Evolutionary conservation across 768 basidiomycete species (phyloP).

Genomic region (Daedalea quercina): DNA sequence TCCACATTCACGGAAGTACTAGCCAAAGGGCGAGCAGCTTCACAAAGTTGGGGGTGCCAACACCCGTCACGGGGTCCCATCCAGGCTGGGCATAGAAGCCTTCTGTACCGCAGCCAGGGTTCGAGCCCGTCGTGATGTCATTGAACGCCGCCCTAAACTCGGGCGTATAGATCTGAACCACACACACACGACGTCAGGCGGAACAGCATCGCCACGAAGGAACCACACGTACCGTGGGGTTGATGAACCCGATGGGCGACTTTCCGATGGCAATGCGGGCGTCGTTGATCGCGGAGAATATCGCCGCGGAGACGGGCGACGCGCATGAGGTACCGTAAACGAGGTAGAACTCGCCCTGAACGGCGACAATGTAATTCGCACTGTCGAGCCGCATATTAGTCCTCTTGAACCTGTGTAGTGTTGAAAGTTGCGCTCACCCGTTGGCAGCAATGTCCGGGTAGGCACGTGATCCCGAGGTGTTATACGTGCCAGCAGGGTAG

Average conservation of each 20-base stretch:
- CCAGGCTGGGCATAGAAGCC: constrained; percentile 26
- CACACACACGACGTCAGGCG: neutral
- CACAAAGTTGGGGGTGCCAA: constrained; percentile 27
- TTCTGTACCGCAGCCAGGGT: constrained; percentile 30
- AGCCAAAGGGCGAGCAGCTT: constrained; percentile 10
- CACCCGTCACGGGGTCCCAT: constrained; percentile 31
- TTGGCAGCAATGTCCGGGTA: constrained; percentile 29
- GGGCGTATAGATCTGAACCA: constrained; percentile 13
- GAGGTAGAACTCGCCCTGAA: constrained; percentile 24
- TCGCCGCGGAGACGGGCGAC: constrained; percentile 27
- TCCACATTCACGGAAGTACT: constrained; percentile 5
- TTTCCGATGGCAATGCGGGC: constrained; percentile 29
- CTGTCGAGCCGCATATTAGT: constrained; percentile 5
- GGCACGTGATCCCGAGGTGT: constrained; percentile 26
- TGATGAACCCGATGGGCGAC: constrained; percentile 38
- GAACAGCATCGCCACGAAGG: neutral
- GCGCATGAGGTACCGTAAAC: constrained; percentile 31
- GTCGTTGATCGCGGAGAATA: constrained; percentile 32
- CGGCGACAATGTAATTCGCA: constrained; percentile 25
- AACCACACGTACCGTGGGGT: constrained; percentile 48
- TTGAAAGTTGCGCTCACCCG: too few relatives aligned
- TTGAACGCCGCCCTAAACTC: constrained; percentile 20
- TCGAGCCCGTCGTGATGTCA: constrained; percentile 28
- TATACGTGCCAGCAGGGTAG: constrained; percentile 26
- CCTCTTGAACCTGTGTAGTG: too few relatives aligned